Conservation (phyloP, 208 protist species). For the Wallacemonas collosoma region DNA sequence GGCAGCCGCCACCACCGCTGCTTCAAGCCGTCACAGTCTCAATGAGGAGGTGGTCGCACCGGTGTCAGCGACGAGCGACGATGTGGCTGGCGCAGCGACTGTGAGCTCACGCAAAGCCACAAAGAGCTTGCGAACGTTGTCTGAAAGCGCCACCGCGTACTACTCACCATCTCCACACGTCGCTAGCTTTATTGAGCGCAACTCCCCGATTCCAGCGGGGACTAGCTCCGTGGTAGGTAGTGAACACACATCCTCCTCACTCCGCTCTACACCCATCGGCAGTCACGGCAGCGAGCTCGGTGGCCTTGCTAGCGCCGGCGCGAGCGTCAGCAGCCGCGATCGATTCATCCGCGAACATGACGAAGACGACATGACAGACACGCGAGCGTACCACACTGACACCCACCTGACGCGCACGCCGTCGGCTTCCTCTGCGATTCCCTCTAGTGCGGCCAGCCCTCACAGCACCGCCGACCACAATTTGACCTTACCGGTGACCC, state of each 20-base stretch:
- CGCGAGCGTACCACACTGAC: too few species aligned
- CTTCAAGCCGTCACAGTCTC: background rate
- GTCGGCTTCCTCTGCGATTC: background rate
- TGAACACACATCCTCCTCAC: background rate
- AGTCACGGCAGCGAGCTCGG: background rate
- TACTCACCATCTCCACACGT: conserved; percentile 55
- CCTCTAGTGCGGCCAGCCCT: background rate
- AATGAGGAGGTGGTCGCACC: too few species aligned
- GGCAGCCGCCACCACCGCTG: background rate
- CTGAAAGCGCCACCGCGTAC: conserved; percentile 29
- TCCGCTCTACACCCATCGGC: conserved; percentile 14
- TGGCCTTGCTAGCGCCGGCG: background rate
- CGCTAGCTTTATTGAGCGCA: conserved; percentile 35
- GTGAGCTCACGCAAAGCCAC: conserved; percentile 15
- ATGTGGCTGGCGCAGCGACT: background rate
- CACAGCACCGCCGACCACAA: background rate
- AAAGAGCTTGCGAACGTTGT: conserved; percentile 26
- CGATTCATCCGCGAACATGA: conserved; percentile 19
- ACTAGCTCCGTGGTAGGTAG: background rate
- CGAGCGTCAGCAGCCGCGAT: background rate
- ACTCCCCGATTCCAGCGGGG: conserved; percentile 25
- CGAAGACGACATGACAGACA: conserved; percentile 3
- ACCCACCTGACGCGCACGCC: background rate
- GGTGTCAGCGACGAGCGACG: background rate
- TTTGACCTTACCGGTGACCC: background rate